These are phyloP conservation scores for Fusarium temperatum DNA, from an alignment of 2,329 filamentous ascomycete species.

Conservation along the genomic window DNA sequence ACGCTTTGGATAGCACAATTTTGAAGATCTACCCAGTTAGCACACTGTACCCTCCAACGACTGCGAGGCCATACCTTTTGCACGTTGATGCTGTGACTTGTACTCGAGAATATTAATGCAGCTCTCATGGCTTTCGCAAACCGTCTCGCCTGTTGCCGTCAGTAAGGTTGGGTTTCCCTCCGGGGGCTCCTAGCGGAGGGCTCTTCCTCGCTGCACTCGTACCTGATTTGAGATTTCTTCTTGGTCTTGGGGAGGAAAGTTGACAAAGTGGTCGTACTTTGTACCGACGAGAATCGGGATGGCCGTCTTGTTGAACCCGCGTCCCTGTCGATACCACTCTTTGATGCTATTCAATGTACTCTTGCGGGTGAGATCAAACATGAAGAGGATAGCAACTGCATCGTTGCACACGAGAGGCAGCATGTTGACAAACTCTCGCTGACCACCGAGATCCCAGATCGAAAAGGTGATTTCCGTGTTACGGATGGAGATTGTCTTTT, in stretches of 20 bases:
- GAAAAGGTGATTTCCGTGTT: conserved; percentile 99
- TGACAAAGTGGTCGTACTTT: conserved; percentile 99
- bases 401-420: conserved; percentile 99
- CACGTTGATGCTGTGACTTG: conserved; percentile 98
- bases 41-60: neutral
- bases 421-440: conserved; percentile 99
- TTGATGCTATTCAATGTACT: conserved; percentile 99
- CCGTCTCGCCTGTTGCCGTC: conserved; percentile 75
- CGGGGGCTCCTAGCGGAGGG: neutral
- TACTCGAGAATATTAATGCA: conserved; percentile 97
- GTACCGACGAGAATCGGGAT: conserved; percentile 97
- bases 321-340: conserved; percentile 97
- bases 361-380: conserved; percentile 98
- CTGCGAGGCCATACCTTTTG: conserved; percentile 75
- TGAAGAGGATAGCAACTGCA: conserved; percentile 97
- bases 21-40: conserved; percentile 84
- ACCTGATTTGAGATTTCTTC: conserved; percentile 98
- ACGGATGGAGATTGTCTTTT: conserved; percentile 98
- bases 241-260: conserved; percentile 96
- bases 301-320: conserved; percentile 99
- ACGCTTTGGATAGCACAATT: conserved; percentile 97
- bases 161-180: neutral
- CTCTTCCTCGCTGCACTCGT: conserved; percentile 33
- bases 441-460: conserved; percentile 97
- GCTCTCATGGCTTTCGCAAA: conserved; percentile 99